Percentiles rank a stretch among this genome's conserved stretches.
phyloP scores from a whole-genome alignment of 768 basidiomycete genomes.

The Mycena haematopus region DNA sequence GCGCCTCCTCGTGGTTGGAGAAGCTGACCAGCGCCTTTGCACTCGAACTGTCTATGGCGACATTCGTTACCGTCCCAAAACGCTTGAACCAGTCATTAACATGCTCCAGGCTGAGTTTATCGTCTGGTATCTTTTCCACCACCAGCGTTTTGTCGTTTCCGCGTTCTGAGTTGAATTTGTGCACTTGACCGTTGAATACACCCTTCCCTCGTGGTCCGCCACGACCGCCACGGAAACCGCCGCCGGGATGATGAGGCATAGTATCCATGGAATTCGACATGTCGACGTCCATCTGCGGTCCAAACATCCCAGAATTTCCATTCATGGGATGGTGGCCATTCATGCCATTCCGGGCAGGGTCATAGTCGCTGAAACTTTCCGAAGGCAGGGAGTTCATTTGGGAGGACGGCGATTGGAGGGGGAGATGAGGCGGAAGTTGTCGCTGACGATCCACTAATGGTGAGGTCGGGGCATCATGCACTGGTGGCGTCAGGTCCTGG shows the following conservation, averaged over 20 bases:
- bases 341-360: conserved; percentile 32
- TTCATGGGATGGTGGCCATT: conserved; percentile 36
- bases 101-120: conserved; percentile 75
- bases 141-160: conserved; percentile 84
- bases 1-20: conserved; percentile 80
- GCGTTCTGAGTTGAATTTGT: conserved; percentile 70
- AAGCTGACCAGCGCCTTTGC: conserved; percentile 91
- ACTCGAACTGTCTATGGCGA: conserved; percentile 78
- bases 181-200: conserved; percentile 68
- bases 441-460: conserved; percentile 34
- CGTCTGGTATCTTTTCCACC: conserved; percentile 92
- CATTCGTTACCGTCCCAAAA: conserved; percentile 92
- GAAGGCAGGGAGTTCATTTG: conserved; percentile 23
- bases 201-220: conserved; percentile 59
- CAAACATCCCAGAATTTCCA: conserved; percentile 17
- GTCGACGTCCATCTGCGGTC: conserved; percentile 40
- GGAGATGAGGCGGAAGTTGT: conserved; percentile 38
- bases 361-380: conserved; percentile 20
- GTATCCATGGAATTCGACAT: conserved; percentile 41
- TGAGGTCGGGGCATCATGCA: conserved; percentile 43
- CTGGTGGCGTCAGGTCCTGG: conserved; percentile 77
- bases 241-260: conserved; percentile 31
- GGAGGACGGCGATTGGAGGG: conserved; percentile 20
- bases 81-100: conserved; percentile 91
- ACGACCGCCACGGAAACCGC: conserved; percentile 45